Evolutionary conservation across 2,329 filamentous ascomycete genomes (phyloP), one percentile per base, ranked within the genome.

Genomic region (Monilinia fructicola): DNA sequence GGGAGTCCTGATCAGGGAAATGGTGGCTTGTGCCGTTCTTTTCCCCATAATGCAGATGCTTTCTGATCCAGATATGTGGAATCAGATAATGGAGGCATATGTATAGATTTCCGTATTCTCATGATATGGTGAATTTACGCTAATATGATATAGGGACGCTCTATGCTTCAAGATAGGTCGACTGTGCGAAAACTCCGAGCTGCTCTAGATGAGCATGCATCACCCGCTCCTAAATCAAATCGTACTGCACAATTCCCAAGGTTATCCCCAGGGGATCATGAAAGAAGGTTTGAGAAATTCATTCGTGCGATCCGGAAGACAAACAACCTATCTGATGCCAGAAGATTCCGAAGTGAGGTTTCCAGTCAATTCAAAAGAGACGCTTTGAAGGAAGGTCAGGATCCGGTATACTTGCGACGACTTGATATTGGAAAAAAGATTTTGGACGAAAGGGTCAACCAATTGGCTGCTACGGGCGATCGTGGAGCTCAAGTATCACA

Each of bases 51-150:
- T 97, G 75, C 87, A 90, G 73, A 81, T 93, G 69, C 81, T 99
- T 23, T 87, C 91, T 6, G 94, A 99, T 72, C 93, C 96, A 1
- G 96, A 99, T 79, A 96, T 90, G 11, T 99, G 94, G 94, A 98
- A 99, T 74, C 93, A 97, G 77, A 79, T 97, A 68, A 92, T 98
- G 84, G 94, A 98, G 78, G 93, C 89, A 66, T 92, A 90, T 78
- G 88, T 78, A 71, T 74, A 78, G 69, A 26, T n/a, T n/a, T 16
- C 56, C 53, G 16, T 3, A 58, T 54, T 53, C 23, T 50, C 44
- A 44, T 21, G 1, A 26, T 59, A 21, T 21, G n/a, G 23, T 42
- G 28, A 38, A 42, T 46, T 61, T 48, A 40, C 44, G 56, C 67
- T 74, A 38, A 73, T 21, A 44, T 16, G n/a, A 60, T 55, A 40